phyloP scores from a whole-genome alignment of 2,329 filamentous ascomycete genomes.

The Stenocarpella maydis region DNA sequence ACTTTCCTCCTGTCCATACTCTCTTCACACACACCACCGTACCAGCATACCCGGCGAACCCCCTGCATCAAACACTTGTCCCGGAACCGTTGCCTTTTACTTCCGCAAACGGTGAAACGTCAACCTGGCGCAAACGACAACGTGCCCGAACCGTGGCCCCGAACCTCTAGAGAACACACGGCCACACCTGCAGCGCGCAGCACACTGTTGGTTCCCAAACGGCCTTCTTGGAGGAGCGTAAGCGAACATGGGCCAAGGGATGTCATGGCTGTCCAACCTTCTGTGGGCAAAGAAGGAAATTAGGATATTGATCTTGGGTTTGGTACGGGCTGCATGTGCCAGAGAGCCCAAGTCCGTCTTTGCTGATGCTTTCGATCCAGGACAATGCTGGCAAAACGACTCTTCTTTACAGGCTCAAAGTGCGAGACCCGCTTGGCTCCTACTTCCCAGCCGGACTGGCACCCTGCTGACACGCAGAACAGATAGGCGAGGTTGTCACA shows the following conservation, averaged over 20 bases:
- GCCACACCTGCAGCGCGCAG: background rate
- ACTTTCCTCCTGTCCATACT: background rate
- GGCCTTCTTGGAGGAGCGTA: constrained; percentile 30
- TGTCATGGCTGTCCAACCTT: constrained; percentile 76
- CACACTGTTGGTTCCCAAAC: background rate
- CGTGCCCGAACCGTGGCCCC: constrained; percentile 6
- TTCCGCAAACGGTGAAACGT: constrained; percentile 24
- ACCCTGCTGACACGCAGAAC: constrained; percentile 37
- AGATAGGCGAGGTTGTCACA: constrained; percentile 98
- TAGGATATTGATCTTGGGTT: constrained; percentile 89
- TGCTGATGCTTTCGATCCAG: constrained; percentile 53
- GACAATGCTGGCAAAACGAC: constrained; percentile 99
- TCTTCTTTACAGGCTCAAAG: constrained; percentile 94
- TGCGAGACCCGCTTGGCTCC: constrained; percentile 48
- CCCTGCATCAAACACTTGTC: background rate
- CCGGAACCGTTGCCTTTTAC: constrained; percentile 1
- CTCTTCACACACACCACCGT: constrained; percentile 10
- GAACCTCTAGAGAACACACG: constrained; percentile 24
- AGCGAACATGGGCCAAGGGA: constrained; percentile 67
- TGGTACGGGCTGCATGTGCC: constrained; percentile 63
- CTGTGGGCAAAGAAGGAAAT: constrained; percentile 98
- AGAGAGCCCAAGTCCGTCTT: constrained; percentile 23
- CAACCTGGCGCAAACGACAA: constrained; percentile 27
- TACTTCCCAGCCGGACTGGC: background rate
- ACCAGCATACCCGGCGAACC: background rate